Conservation (phyloP, 352 stramenopile species). For the Albugo candida region DNA sequence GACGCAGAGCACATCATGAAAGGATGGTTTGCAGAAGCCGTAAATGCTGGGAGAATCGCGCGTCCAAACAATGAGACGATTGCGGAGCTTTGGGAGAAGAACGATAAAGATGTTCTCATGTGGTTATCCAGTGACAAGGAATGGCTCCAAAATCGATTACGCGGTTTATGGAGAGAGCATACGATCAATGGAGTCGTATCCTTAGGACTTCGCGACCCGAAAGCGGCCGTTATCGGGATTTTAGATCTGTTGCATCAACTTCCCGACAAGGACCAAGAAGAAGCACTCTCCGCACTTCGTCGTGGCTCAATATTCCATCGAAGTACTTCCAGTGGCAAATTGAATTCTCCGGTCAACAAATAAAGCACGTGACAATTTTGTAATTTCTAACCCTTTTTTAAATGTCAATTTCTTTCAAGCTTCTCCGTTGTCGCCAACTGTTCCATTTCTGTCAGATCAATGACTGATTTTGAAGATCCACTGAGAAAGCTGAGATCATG, state of each 20-base stretch:
- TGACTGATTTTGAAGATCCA: background rate
- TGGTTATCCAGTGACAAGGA: slow-evolving; percentile 67
- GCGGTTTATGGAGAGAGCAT: slow-evolving; percentile 34
- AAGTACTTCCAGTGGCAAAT: slow-evolving; percentile 22
- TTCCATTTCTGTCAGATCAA: background rate
- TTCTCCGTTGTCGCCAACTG: background rate
- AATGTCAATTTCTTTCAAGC: no score
- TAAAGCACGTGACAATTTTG: no score
- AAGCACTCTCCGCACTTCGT: slow-evolving; percentile 51
- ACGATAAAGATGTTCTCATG: slow-evolving; percentile 64
- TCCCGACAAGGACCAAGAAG: slow-evolving; percentile 68
- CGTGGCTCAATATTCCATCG: slow-evolving; percentile 78
- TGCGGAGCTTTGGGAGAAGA: slow-evolving; percentile 33
- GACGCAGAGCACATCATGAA: slow-evolving; percentile 41
- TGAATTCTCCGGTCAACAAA: slow-evolving; percentile 1
- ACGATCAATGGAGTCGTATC: slow-evolving; percentile 56
- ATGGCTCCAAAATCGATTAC: slow-evolving; percentile 41
- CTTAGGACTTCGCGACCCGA: slow-evolving; percentile 56
- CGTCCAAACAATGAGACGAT: slow-evolving; percentile 41
- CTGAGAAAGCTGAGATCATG: background rate
- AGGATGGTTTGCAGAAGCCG: slow-evolving; percentile 63
- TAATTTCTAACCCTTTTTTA: no score
- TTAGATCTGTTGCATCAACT: slow-evolving; percentile 69
- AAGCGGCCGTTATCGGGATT: slow-evolving; percentile 67
- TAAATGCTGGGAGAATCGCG: slow-evolving; percentile 50